Evolutionary conservation across 345 rosid species (phyloP).

Genomic region (Eucalyptus cloeziana): DNA sequence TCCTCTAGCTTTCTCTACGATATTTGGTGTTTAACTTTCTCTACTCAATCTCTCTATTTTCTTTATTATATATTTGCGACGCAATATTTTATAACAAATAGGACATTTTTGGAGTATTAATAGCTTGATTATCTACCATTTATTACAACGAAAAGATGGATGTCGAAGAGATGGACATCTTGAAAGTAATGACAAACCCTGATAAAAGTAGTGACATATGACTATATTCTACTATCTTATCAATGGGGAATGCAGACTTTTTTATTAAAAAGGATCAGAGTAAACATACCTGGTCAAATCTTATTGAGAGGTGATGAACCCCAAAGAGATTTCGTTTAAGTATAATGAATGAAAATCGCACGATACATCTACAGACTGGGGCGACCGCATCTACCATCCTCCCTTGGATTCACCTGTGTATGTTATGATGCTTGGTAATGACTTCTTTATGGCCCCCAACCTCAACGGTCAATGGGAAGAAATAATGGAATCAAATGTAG

Average conservation of each 20-base stretch:
- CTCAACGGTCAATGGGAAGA: background rate
- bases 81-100: too few species aligned
- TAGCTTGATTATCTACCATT: background rate
- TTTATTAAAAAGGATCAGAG: background rate
- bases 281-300: background rate
- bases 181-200: background rate
- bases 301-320: background rate
- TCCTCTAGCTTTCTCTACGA: too few species aligned
- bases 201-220: background rate
- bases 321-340: background rate
- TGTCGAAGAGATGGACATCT: background rate
- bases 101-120: background rate
- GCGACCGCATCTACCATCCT: background rate
- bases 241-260: background rate
- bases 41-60: too few species aligned
- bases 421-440: background rate
- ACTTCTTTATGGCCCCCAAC: background rate
- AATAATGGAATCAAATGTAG: background rate
- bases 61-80: too few species aligned
- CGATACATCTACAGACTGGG: background rate
- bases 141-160: background rate
- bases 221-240: background rate
- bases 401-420: background rate
- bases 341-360: background rate
- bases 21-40: too few species aligned